A percentile compares a stretch with the other conserved stretches of the same genome.
Conservation (phyloP, 2,329 filamentous ascomycete genomes). For the Simplicillium aogashimaense region DNA sequence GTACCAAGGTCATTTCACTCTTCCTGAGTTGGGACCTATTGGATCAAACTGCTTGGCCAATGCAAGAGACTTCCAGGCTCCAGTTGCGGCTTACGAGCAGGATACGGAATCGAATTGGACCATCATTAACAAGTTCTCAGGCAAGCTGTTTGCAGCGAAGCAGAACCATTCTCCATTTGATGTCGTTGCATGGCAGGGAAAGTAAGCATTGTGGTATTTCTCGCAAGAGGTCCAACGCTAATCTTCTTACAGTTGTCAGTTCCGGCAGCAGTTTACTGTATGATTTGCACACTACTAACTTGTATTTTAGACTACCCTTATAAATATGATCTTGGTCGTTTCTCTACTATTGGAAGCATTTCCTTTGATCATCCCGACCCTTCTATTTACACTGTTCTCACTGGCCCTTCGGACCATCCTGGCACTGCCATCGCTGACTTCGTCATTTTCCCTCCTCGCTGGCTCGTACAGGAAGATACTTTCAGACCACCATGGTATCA, state of each 20-base stretch:
- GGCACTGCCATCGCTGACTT: slow-evolving; percentile 52
- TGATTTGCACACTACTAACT: too few relatives aligned
- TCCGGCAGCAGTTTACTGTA: too few relatives aligned
- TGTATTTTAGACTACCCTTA: slow-evolving; percentile 51
- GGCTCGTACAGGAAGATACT: slow-evolving; percentile 53
- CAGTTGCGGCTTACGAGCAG: slow-evolving; percentile 34
- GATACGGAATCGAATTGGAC: slow-evolving; percentile 12
- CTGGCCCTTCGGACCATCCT: slow-evolving; percentile 40
- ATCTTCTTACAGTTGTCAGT: too few relatives aligned
- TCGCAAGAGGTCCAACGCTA: too few relatives aligned
- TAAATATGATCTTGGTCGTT: slow-evolving; percentile 66
- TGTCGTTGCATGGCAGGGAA: slow-evolving; percentile 65
- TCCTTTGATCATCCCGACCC: slow-evolving; percentile 66
- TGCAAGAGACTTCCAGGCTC: slow-evolving; percentile 59
- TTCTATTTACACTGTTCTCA: slow-evolving; percentile 59
- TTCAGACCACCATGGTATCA: slow-evolving; percentile 61
- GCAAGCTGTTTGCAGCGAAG: slow-evolving; percentile 48
- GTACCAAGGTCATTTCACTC: slow-evolving; percentile 54
- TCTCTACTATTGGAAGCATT: slow-evolving; percentile 58
- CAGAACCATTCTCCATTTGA: slow-evolving; percentile 64
- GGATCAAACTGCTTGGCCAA: slow-evolving; percentile 59
- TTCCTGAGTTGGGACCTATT: slow-evolving; percentile 58
- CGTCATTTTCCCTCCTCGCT: slow-evolving; percentile 56
- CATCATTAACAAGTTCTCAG: slow-evolving; percentile 52
- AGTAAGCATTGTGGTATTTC: slow-evolving; percentile 9